Conservation (phyloP, 495 filamentous ascomycete species). For the Ascodesmis nigricans region DNA sequence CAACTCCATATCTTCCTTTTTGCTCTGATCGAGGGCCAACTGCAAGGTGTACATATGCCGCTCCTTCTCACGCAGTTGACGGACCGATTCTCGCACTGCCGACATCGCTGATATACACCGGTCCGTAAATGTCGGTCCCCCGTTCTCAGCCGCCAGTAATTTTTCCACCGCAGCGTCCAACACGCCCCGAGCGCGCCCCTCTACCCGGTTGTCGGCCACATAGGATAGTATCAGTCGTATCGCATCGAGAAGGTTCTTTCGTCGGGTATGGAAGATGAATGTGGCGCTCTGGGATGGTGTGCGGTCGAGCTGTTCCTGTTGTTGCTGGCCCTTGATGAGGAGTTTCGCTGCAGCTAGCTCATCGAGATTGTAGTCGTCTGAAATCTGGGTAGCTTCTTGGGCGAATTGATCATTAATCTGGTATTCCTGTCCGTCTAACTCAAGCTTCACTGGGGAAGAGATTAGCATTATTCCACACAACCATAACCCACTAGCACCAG, state of each 20-base stretch:
- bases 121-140: conserved; percentile 30
- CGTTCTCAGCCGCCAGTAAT: conserved; percentile 21
- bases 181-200: conserved; percentile 24
- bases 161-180: conserved; percentile 24
- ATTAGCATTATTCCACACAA: conserved; percentile 5
- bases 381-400: conserved; percentile 51
- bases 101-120: conserved; percentile 53
- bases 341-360: conserved; percentile 61
- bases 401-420: conserved; percentile 70
- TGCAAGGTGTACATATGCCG: conserved; percentile 49
- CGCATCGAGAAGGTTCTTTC: conserved; percentile 59
- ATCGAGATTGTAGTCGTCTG: conserved; percentile 73
- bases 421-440: conserved; percentile 47
- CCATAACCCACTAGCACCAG: neutral
- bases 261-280: conserved; percentile 62
- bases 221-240: conserved; percentile 51
- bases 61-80: conserved; percentile 44
- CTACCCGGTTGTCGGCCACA: conserved; percentile 35
- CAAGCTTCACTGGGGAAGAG: conserved; percentile 39
- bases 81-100: conserved; percentile 49
- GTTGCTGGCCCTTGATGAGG: conserved; percentile 43
- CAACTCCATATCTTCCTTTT: conserved; percentile 47
- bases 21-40: conserved; percentile 32
- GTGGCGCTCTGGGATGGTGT: conserved; percentile 48
- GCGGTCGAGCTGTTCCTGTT: conserved; percentile 41